Percentiles rank a stretch among this genome's conserved stretches.
Evolutionary conservation across 1,139 yeast species (phyloP).

Genomic region (Hansenula lynferdii): DNA sequence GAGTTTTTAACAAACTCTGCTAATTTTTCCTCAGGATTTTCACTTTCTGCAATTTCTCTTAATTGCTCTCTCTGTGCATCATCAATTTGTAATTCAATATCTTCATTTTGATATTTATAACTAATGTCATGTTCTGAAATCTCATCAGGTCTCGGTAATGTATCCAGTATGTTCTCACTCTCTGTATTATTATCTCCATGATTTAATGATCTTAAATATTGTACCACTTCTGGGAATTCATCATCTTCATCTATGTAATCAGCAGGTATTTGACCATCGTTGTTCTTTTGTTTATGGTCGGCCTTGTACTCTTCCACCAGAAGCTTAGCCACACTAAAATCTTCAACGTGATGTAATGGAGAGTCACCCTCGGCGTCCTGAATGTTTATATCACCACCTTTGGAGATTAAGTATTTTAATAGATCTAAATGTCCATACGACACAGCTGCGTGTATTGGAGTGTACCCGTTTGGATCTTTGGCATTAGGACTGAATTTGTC

Average conservation of each 20-base stretch:
- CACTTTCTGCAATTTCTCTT: slow-evolving; percentile 69
- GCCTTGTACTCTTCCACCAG: slow-evolving; percentile 67
- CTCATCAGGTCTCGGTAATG: slow-evolving; percentile 38
- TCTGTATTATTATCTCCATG: slow-evolving; percentile 35
- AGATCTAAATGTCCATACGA: slow-evolving; percentile 81
- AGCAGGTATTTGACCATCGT: slow-evolving; percentile 66
- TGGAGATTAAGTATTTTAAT: slow-evolving; percentile 48
- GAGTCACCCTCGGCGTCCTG: slow-evolving; percentile 92
- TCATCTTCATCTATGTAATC: slow-evolving; percentile 77
- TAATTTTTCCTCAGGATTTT: slow-evolving; percentile 73
- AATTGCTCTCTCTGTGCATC: slow-evolving; percentile 58
- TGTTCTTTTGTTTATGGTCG: slow-evolving; percentile 56
- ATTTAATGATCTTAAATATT: slow-evolving; percentile 48
- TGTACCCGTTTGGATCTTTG: slow-evolving; percentile 89
- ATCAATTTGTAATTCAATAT: slow-evolving; percentile 32
- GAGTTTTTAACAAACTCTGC: slow-evolving; percentile 63
- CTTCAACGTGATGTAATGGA: slow-evolving; percentile 89
- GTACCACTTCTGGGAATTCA: slow-evolving; percentile 75
- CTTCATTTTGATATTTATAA: slow-evolving; percentile 47
- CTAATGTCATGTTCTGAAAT: slow-evolving; percentile 52
- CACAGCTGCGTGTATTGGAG: slow-evolving; percentile 96
- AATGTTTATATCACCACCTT: slow-evolving; percentile 78
- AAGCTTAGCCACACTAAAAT: slow-evolving; percentile 53
- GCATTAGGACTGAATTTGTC: slow-evolving; percentile 61
- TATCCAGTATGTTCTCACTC: slow-evolving; percentile 22